Percentiles rank a stretch among this genome's conserved stretches.
These are phyloP conservation scores for Penicillium sp. DNA, from an alignment of 2,329 filamentous ascomycete genomes.

Conservation along the genomic window DNA sequence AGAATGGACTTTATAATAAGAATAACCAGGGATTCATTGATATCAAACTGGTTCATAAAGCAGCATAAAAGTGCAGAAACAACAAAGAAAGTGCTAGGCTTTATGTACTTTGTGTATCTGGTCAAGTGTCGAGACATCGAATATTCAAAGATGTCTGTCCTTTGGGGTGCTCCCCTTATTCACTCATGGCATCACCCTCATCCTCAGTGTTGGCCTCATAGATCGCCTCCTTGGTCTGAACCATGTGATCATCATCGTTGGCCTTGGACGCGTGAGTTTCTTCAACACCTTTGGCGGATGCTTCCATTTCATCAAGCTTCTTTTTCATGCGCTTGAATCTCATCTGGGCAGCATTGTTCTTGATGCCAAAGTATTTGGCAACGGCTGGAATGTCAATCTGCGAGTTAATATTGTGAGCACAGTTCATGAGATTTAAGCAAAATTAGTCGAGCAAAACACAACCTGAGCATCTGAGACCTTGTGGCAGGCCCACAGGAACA, in stretches of 20 bases:
- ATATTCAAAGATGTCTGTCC: neutral
- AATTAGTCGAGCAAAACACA: neutral
- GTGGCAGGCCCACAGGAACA: slow-evolving; percentile 2
- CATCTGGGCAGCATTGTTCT: neutral
- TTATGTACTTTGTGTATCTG: neutral
- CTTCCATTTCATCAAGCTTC: slow-evolving; percentile 2
- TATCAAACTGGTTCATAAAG: neutral
- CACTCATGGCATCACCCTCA: neutral
- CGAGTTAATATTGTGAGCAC: neutral
- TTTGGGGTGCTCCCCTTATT: neutral
- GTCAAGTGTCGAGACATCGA: neutral
- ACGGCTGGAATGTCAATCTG: neutral
- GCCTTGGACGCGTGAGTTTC: neutral
- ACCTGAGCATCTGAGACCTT: neutral
- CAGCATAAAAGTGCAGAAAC: neutral
- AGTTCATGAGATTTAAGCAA: neutral
- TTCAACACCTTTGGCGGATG: neutral
- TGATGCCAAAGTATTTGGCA: neutral
- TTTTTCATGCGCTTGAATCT: neutral
- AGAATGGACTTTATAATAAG: too few relatives aligned
- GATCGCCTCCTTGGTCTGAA: neutral
- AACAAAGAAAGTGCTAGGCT: neutral
- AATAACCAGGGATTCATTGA: too few relatives aligned
- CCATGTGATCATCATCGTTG: neutral
- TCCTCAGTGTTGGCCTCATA: neutral